phyloP scores from a whole-genome alignment of 1,284 basidiomycete genomes.

The Ceratobasidium papillatum region DNA sequence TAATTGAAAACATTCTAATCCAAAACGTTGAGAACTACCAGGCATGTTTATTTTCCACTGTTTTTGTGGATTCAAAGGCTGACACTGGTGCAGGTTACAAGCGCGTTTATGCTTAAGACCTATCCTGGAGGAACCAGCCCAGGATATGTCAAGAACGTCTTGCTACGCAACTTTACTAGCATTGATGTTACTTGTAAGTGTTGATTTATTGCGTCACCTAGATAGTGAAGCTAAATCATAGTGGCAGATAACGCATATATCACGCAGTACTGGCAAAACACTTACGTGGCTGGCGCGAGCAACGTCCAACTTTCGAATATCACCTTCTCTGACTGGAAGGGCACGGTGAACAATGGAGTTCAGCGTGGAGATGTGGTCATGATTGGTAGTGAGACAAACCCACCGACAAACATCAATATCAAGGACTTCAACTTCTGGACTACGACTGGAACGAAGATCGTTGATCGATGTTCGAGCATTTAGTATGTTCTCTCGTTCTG shows the following conservation, averaged over 20 bases:
- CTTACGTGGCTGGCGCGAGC: conserved; percentile 1
- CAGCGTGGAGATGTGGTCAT: conserved; percentile 20
- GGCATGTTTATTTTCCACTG: conserved; percentile 50
- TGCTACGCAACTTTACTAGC: conserved; percentile 51
- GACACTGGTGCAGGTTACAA: background rate
- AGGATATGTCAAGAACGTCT: conserved; percentile 52
- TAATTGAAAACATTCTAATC: conserved; percentile 52
- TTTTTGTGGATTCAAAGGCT: background rate
- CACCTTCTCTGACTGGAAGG: conserved; percentile 22
- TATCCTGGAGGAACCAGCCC: conserved; percentile 49
- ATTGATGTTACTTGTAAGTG: conserved; percentile 34
- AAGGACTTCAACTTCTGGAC: conserved; percentile 39
- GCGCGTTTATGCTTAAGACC: conserved; percentile 53
- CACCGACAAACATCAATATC: conserved; percentile 11
- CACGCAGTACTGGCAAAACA: conserved; percentile 34
- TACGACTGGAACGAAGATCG: background rate
- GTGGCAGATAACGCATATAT: conserved; percentile 30
- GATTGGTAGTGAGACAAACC: conserved; percentile 30
- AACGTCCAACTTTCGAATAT: conserved; percentile 28
- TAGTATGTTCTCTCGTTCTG: background rate
- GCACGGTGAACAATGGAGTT: conserved; percentile 18
- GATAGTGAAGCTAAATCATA: background rate
- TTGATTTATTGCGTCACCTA: background rate
- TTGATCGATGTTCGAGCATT: conserved; percentile 6
- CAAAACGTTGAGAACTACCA: conserved; percentile 48